These are phyloP conservation scores for Stylonectria norvegica DNA, from an alignment of 2,329 filamentous ascomycete species.

Conservation along the genomic window DNA sequence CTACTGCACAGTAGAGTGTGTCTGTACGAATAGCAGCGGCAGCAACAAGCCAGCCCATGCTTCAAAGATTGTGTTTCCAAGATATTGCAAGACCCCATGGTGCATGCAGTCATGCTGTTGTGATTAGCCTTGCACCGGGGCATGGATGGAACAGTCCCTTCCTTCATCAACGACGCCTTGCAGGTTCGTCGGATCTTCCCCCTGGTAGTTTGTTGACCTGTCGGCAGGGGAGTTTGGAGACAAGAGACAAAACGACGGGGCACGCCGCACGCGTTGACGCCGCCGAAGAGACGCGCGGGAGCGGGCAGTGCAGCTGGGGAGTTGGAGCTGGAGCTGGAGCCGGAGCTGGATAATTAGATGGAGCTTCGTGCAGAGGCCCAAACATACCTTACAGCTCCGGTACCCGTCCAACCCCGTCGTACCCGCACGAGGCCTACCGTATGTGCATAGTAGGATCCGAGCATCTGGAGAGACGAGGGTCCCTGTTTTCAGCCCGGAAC, in stretches of 20 bases:
- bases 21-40: background rate
- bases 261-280: no score
- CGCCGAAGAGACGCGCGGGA: no score
- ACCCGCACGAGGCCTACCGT: no score
- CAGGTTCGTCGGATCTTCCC: no score
- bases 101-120: constrained; percentile 14
- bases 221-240: constrained; percentile 15
- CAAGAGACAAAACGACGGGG: constrained; percentile 8
- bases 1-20: no score
- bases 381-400: no score
- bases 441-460: constrained; percentile 12
- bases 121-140: constrained; percentile 12
- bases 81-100: constrained; percentile 11
- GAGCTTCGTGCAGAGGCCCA: no score
- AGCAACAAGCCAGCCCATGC: background rate
- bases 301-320: no score
- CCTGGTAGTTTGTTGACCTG: constrained; percentile 7
- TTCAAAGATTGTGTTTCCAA: background rate
- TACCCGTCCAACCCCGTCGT: no score
- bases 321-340: no score
- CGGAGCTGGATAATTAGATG: no score
- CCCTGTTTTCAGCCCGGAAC: constrained; percentile 29
- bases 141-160: constrained; percentile 2
- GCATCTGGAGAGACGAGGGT: constrained; percentile 10
- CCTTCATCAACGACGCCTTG: constrained; percentile 6